Evolutionary conservation across 73 alveolate species (phyloP).

Genomic region (Uronychia binucleata): DNA sequence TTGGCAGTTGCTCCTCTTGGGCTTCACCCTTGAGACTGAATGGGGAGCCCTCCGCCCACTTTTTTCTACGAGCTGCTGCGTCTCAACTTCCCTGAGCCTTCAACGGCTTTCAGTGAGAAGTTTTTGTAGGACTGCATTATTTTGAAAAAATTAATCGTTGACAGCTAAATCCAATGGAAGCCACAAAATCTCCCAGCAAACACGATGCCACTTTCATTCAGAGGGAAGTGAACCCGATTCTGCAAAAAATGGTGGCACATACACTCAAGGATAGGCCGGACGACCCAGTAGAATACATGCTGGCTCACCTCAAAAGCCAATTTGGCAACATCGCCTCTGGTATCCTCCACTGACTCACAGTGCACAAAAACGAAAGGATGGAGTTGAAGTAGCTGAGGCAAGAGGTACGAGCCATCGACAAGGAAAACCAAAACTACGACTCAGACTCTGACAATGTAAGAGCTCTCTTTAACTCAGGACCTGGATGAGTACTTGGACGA

Average conservation of each 20-base stretch:
- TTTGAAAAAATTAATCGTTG: no score
- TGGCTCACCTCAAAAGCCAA: not conserved
- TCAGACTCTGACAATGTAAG: not conserved
- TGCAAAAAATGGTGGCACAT: not conserved
- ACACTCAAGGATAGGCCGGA: not conserved
- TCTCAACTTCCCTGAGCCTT: no score
- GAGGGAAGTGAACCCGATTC: not conserved
- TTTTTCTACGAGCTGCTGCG: no score
- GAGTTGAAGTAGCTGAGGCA: conserved; percentile 42
- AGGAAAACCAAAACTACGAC: not conserved
- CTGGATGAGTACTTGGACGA: conserved; percentile 21
- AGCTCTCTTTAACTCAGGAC: not conserved
- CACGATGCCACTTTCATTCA: no score
- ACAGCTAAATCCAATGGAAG: not conserved
- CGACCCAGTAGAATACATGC: not conserved
- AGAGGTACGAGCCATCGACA: conserved; percentile 15
- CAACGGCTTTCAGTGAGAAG: no score
- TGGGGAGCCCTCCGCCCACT: no score
- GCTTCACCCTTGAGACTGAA: no score
- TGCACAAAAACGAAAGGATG: conserved; percentile 16
- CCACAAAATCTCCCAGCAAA: not conserved
- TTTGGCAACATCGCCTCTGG: not conserved
- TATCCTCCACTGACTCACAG: not conserved
- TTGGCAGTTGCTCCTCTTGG: no score
- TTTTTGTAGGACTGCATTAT: no score